Evolutionary conservation across 169 alveolate genomes (phyloP), one percentile per base, ranked within the genome.

Genomic region (Besnoitia besnoiti): DNA sequence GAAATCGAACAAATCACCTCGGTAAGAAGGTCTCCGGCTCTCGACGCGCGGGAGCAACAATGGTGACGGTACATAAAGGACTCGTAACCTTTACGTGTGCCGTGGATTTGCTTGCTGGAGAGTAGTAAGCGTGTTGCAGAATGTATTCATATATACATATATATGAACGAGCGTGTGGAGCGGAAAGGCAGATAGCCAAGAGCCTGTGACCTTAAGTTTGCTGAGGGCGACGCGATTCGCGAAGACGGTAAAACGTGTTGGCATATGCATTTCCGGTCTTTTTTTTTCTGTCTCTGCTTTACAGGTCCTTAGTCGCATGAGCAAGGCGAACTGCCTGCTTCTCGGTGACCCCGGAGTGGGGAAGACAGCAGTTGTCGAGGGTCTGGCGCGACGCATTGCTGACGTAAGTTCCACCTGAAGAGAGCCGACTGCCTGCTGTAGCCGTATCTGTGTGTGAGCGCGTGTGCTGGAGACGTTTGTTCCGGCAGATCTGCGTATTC

Each of bases 271-370:
- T 24, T 51, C 24, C 24, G 67, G 14, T 24, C 67, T 16, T 16
- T 51, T 24, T 51, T 16, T 51, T 51, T 51, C 67, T 51, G 24
- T 51, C 67, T 51, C 14, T 51, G 3, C 44, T 88, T 24, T 42
- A 10, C 85, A 85, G 91, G 96, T 97, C 30, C 95, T 97, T 21
- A 95, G 97, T 27, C 89, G 98, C 87, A 85, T 97, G 77, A 96
- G 97, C 27, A 97, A 96, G 95, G 96, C 97, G 93, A 96, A 96
- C 87, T 98, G 98, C 33, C 95, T 97, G n/a, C 85, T 97, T 37
- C 89, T 97, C 33, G 98, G 98, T 0, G 98, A 97, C 80, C 98
- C 98, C 0, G 98, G 98, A 40, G 98, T 97, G 24, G 98, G 98
- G 0, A 97, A 97, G 91, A 97, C 98, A 4, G 98, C 98, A 42